Conservation (phyloP, 2,329 filamentous ascomycete species). For the Myotisia sp. region DNA sequence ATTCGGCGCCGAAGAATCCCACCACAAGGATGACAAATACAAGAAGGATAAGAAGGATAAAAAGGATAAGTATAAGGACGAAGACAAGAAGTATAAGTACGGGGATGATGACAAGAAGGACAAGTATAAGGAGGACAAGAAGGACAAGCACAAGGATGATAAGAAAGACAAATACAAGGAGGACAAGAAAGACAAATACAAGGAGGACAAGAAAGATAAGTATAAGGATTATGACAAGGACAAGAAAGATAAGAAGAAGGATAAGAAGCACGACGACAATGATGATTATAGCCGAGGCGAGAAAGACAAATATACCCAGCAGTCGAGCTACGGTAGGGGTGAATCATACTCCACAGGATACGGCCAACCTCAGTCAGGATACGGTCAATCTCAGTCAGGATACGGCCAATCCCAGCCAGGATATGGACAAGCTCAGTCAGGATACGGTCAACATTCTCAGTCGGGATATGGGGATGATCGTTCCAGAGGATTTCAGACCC, state of each 20-base stretch:
- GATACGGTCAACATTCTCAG: neutral
- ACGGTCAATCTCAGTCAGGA: neutral
- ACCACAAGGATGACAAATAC: constrained; percentile 36
- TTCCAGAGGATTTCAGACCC: neutral
- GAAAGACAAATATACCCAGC: neutral
- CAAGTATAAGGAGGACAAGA: constrained; percentile 2
- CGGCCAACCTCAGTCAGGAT: constrained; percentile 6
- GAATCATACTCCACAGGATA: constrained; percentile 4
- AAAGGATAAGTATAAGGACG: constrained; percentile 8
- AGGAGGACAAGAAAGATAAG: constrained; percentile 9
- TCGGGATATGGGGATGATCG: no score
- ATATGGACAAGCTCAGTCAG: constrained; percentile 1
- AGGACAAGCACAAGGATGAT: constrained; percentile 12
- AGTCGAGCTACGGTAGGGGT: neutral
- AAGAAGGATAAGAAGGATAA: constrained; percentile 6
- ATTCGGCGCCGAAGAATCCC: no score
- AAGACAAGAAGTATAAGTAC: constrained; percentile 10
- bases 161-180: constrained; percentile 32
- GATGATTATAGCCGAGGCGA: constrained; percentile 12
- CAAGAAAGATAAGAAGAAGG: constrained; percentile 13
- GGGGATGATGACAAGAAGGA: constrained; percentile 14
- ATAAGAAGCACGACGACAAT: neutral
- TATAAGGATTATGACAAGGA: constrained; percentile 11
- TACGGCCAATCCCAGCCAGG: constrained; percentile 4
- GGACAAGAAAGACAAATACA: constrained; percentile 4